These are phyloP conservation scores for Penstemon davidsonii DNA, from an alignment of 257 asterid species.

Conservation along the genomic window DNA sequence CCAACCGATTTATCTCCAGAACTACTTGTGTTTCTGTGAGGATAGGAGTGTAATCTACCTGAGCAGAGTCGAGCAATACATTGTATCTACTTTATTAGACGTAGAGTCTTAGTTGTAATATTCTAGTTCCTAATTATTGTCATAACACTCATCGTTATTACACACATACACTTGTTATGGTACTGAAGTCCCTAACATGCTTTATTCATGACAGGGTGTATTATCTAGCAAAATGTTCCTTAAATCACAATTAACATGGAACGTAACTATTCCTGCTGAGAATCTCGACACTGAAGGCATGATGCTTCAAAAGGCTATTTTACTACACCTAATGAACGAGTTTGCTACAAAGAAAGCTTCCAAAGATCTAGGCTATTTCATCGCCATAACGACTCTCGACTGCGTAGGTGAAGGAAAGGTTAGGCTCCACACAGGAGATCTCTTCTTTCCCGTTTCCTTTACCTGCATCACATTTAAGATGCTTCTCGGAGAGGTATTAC, in stretches of 20 bases:
- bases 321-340: conserved; percentile 54
- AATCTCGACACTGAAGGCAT: conserved; percentile 63
- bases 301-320: conserved; percentile 64
- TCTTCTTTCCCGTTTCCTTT: conserved; percentile 69
- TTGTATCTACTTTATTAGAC: too few relatives aligned
- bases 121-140: too few relatives aligned
- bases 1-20: too few relatives aligned
- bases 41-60: too few relatives aligned
- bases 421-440: conserved; percentile 51
- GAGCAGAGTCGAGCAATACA: too few relatives aligned
- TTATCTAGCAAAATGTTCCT: conserved; percentile 46
- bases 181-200: too few relatives aligned
- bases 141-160: too few relatives aligned
- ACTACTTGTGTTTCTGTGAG: too few relatives aligned
- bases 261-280: conserved; percentile 59
- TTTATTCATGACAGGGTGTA: too few relatives aligned
- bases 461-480: conserved; percentile 81
- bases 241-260: conserved; percentile 61
- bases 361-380: conserved; percentile 59
- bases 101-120: too few relatives aligned
- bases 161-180: too few relatives aligned
- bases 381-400: conserved; percentile 68
- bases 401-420: conserved; percentile 61
- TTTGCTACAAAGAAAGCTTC: conserved; percentile 65
- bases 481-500: conserved; percentile 66